phyloP scores from a whole-genome alignment of 2,329 filamentous ascomycete genomes.

The Cryphonectria japonica region DNA sequence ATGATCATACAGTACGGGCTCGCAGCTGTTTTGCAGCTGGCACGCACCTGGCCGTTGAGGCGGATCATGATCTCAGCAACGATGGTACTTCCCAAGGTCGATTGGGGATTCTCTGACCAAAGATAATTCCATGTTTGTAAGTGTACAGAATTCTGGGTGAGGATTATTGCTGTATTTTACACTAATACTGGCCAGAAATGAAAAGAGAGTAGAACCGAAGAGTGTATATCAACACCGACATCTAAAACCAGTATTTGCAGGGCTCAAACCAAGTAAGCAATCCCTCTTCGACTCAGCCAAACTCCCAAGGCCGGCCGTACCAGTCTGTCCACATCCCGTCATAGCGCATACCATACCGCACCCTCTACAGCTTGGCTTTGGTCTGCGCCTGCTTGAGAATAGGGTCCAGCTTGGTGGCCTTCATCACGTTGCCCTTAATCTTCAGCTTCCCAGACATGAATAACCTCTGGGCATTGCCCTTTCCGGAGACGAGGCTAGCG shows the following conservation, averaged over 20 bases:
- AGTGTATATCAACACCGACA: not conserved
- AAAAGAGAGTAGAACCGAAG: not conserved
- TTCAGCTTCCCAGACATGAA: constrained; percentile 99
- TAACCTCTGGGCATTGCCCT: constrained; percentile 90
- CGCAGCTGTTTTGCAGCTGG: constrained; percentile 5
- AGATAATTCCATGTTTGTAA: not conserved
- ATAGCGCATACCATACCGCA: constrained; percentile 28
- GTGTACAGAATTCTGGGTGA: not conserved
- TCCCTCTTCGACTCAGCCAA: not conserved
- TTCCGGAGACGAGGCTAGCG: constrained; percentile 76
- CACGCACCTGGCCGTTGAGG: not conserved
- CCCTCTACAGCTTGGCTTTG: constrained; percentile 77
- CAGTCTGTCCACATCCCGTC: constrained; percentile 28
- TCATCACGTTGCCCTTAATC: constrained; percentile 98
- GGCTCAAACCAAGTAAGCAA: not conserved
- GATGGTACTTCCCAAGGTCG: not conserved
- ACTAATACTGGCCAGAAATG: not conserved
- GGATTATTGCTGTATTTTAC: constrained; percentile 15
- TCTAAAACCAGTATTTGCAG: not conserved
- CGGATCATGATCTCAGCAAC: not conserved
- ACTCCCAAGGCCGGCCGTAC: constrained; percentile 19
- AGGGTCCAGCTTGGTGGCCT: constrained; percentile 94
- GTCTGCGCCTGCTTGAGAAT: constrained; percentile 86
- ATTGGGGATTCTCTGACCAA: not conserved
- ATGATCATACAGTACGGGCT: not conserved